Evolutionary conservation across 1,139 yeast genomes (phyloP).

Genomic region (Yamadazyma membranifaciens): DNA sequence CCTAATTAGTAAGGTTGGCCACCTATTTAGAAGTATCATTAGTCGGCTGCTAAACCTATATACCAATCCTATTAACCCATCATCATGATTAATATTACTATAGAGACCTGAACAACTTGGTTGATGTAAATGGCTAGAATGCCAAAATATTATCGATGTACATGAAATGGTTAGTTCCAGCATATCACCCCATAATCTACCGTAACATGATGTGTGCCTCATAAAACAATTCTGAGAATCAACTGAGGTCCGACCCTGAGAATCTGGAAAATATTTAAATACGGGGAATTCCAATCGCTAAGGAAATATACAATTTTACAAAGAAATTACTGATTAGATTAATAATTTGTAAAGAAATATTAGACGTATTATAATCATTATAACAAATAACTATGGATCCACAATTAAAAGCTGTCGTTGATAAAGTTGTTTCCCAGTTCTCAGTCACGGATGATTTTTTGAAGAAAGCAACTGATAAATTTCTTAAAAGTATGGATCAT

Average conservation of each 20-base stretch:
- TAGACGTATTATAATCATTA: not conserved
- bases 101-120: too few relatives aligned
- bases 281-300: too few relatives aligned
- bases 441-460: constrained; percentile 51
- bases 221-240: not conserved
- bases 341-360: constrained; percentile 1
- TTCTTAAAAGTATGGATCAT: constrained; percentile 57
- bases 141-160: too few relatives aligned
- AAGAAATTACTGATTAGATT: not conserved
- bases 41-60: too few relatives aligned
- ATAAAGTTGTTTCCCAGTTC: constrained; percentile 55
- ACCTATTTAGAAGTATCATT: too few relatives aligned
- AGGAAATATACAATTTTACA: not conserved
- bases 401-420: constrained; percentile 34
- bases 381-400: constrained; percentile 21
- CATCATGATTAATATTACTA: too few relatives aligned
- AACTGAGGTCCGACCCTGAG: constrained; percentile 7
- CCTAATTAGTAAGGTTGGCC: too few relatives aligned
- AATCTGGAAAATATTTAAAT: not conserved
- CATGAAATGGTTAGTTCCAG: not conserved
- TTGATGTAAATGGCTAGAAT: too few relatives aligned
- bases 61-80: too few relatives aligned
- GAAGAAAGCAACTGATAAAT: constrained; percentile 59
- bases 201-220: too few relatives aligned
- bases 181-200: constrained; percentile 2